Evolutionary conservation across 2,329 filamentous ascomycete species (phyloP).

Genomic region (Lachnellula arida): DNA sequence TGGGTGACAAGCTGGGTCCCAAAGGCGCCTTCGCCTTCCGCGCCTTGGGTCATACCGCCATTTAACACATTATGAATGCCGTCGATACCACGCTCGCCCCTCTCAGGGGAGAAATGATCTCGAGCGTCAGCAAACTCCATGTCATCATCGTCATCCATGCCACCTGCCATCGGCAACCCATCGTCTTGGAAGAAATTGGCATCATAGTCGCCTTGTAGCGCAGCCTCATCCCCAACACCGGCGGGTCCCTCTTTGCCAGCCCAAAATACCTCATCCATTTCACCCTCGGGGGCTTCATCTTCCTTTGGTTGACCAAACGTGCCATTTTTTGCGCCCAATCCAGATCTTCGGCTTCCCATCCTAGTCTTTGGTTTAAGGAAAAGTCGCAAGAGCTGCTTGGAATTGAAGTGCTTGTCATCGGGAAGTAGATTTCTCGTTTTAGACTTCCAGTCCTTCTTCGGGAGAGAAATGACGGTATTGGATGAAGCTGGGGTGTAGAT

Average conservation of each 20-base stretch:
- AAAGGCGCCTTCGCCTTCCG: slow-evolving; percentile 42
- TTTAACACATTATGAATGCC: slow-evolving; percentile 48
- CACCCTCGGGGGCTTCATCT: slow-evolving; percentile 58
- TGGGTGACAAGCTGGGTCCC: slow-evolving; percentile 65
- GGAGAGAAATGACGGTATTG: slow-evolving; percentile 75
- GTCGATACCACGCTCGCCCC: slow-evolving; percentile 41
- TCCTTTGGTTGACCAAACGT: slow-evolving; percentile 44
- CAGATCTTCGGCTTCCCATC: slow-evolving; percentile 61
- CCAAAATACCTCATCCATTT: slow-evolving; percentile 97
- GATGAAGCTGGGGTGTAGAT: slow-evolving; percentile 79
- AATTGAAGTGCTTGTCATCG: slow-evolving; percentile 98
- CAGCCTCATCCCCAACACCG: slow-evolving; percentile 45
- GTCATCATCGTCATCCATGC: slow-evolving; percentile 58
- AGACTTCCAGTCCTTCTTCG: slow-evolving; percentile 93
- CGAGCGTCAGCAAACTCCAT: slow-evolving; percentile 74
- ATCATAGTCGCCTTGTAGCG: slow-evolving; percentile 77
- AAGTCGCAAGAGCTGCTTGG: slow-evolving; percentile 78
- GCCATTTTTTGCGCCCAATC: slow-evolving; percentile 42
- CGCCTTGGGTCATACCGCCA: slow-evolving; percentile 44
- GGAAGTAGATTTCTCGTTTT: slow-evolving; percentile 90
- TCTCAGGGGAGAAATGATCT: slow-evolving; percentile 68
- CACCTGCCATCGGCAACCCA: slow-evolving; percentile 62
- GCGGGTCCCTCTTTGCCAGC: slow-evolving; percentile 59
- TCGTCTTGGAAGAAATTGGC: slow-evolving; percentile 97
- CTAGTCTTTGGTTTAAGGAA: slow-evolving; percentile 94